Evolutionary conservation across 2,329 filamentous ascomycete species (phyloP).

Genomic region (Aureobasidium leucospermi): DNA sequence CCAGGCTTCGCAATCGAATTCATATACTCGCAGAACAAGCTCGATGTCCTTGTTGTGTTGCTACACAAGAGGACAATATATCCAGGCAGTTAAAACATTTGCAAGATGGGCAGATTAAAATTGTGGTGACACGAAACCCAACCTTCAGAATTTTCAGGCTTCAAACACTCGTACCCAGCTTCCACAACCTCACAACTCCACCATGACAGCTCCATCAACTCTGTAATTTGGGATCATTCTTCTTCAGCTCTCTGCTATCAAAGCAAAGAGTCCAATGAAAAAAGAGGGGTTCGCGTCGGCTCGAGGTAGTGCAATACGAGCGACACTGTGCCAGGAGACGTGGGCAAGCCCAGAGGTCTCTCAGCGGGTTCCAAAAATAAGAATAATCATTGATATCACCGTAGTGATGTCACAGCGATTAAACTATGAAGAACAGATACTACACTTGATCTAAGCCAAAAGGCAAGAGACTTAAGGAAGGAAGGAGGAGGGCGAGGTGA

Average conservation of each 20-base stretch:
- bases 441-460: constrained; percentile 8
- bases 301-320: constrained; percentile 5
- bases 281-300: background rate
- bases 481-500: background rate
- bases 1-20: no score
- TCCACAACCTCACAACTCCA: no score
- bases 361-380: background rate
- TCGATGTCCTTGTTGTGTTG: no score
- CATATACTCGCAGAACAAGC: no score
- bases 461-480: background rate
- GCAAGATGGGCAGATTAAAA: no score
- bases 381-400: background rate
- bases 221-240: background rate
- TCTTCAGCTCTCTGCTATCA: background rate
- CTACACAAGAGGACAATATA: no score
- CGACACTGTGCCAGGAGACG: background rate
- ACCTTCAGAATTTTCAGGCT: no score
- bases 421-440: constrained; percentile 3
- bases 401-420: background rate
- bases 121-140: no score
- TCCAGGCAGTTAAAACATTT: no score
- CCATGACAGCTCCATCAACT: no score
- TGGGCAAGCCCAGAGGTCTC: constrained; percentile 2
- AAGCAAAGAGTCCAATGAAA: background rate
- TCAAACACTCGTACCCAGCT: no score